Evolutionary conservation across 768 basidiomycete genomes (phyloP), one percentile per base, ranked within the genome.

Genomic region (Tulasnella sp.): DNA sequence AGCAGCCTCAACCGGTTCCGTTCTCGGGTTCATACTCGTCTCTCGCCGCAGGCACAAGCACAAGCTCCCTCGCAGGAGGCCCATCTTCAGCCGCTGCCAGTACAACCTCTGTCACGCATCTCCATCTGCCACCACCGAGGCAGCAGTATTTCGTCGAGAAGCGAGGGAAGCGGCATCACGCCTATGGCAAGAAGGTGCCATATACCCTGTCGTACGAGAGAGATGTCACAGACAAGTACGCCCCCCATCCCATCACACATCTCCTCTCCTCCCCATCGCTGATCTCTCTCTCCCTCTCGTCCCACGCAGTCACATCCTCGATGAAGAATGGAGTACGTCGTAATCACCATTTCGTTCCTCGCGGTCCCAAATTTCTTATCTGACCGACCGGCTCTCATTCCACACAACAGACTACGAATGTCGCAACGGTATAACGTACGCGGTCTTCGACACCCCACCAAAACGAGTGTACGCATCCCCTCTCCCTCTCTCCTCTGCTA

Each of bases 401-500:
- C 42, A 40, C 64, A 1, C 5, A 3, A 29, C 76, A 77, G 70
- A n/a, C 70, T 29, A n/a, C 37, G 64, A 58, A 58, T 67, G 36
- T 36, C 54, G 86, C 77, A 86, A 87, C 52, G 89, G 89, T 79
- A 79, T 88, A 37, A 91, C 90, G 0, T 91, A 87, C 85, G 90
- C 92, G 82, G 84, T 86, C 70, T 91, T 91, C 78, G 85, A 87
- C 34, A 85, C 82, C 25, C 87, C 88, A 8, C 91, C 91, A 3
- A 83, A 83, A 2, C 87, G 86, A 86, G 90, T 91, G 89, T 91
- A 83, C 80, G 87, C 85, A 22, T 34, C 76, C 71, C 2, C 58
- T 14, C 39, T 11, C 34, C 38, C 68, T 52, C 72, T 74, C 77
- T 31, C 71, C 64, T 71, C 52, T 14, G 49, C 72, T 42, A 19